phyloP scores from a whole-genome alignment of 495 filamentous ascomycete species.

The Thermochaetoides thermophila region DNA sequence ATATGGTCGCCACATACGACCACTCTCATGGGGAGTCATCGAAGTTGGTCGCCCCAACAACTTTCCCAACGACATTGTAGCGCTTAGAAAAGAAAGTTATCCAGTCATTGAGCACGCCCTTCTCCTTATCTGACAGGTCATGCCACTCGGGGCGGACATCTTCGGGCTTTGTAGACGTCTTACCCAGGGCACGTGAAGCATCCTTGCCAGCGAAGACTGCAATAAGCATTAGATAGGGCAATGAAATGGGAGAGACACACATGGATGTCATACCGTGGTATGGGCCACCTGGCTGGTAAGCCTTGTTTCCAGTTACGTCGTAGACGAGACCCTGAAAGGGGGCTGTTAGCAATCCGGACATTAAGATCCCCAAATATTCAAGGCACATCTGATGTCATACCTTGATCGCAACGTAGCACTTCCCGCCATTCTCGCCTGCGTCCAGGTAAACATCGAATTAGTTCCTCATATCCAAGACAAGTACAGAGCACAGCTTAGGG shows the following conservation, averaged over 20 bases:
- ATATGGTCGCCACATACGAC: no score
- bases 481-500: not conserved
- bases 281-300: constrained; percentile 67
- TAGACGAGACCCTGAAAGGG: constrained; percentile 62
- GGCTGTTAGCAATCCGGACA: no score
- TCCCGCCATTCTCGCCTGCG: constrained; percentile 45
- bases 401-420: constrained; percentile 90
- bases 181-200: constrained; percentile 73
- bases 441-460: no score
- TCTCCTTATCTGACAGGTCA: constrained; percentile 75
- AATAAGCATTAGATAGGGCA: not conserved
- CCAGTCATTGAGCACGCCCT: constrained; percentile 78
- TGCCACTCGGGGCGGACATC: constrained; percentile 76
- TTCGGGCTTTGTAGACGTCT: constrained; percentile 72
- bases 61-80: constrained; percentile 82
- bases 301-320: constrained; percentile 74
- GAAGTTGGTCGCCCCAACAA: constrained; percentile 42
- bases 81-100: constrained; percentile 88
- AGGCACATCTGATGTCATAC: no score
- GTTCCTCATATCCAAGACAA: not conserved
- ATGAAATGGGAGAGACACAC: not conserved
- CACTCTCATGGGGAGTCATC: no score
- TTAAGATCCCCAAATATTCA: no score
- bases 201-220: constrained; percentile 86
- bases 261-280: constrained; percentile 55